Evolutionary conservation across 495 filamentous ascomycete species (phyloP).

Genomic region (Immersiella caudata): DNA sequence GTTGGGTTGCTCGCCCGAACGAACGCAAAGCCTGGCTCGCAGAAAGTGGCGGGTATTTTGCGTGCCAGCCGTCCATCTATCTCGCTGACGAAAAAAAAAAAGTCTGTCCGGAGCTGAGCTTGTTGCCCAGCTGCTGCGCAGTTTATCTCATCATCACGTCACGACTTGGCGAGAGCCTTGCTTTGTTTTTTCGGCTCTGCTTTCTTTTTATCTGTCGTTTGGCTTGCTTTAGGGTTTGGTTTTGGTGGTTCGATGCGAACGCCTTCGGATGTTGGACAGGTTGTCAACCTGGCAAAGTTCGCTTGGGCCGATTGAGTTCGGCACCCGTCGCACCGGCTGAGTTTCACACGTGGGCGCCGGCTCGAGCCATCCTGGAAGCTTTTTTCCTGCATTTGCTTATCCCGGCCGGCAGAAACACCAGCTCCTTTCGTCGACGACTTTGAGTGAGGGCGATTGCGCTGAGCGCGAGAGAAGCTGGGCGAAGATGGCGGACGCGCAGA

Average conservation of each 20-base stretch:
- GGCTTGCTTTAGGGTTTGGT: neutral
- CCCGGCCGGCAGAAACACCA: neutral
- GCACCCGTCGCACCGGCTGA: neutral
- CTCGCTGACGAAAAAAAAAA: neutral
- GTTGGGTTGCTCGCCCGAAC: neutral
- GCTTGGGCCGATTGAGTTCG: neutral
- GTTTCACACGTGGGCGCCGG: neutral
- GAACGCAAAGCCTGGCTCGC: neutral
- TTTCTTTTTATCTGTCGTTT: neutral
- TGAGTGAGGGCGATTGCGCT: neutral
- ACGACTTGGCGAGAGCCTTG: neutral
- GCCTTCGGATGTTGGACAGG: neutral
- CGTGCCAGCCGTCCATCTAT: neutral
- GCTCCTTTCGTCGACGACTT: neutral
- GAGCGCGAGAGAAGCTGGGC: neutral
- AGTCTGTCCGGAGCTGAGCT: neutral
- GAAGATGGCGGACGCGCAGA: neutral
- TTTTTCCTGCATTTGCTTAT: neutral
- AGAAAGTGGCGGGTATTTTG: neutral
- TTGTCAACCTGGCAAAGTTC: neutral
- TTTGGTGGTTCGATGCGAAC: neutral
- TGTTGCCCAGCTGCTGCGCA: neutral
- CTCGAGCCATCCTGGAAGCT: neutral
- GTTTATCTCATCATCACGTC: neutral
- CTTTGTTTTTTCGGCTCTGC: neutral